Conservation (phyloP, 1,139 yeast genomes). For the Yamadazyma jaroonii region DNA sequence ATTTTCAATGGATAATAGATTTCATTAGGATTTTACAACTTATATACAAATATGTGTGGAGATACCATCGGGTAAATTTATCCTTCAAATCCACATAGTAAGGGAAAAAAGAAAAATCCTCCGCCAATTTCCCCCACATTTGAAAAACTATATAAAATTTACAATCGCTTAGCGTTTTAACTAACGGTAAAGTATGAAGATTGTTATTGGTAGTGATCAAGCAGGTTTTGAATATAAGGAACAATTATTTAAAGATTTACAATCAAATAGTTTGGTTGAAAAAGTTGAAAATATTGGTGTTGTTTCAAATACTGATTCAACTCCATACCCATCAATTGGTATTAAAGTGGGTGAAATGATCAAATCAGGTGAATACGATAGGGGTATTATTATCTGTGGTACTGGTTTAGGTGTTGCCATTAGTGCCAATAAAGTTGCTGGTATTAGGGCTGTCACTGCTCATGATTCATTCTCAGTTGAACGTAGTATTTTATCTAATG, state of each 20-base stretch:
- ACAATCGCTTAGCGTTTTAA: too few relatives aligned
- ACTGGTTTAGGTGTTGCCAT: constrained; percentile 49
- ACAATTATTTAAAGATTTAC: constrained; percentile 32
- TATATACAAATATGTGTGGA: constrained; percentile 1
- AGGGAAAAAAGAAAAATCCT: neutral
- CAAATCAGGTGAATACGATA: constrained; percentile 35
- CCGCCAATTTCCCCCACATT: neutral
- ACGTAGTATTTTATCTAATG: constrained; percentile 39
- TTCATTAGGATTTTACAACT: neutral
- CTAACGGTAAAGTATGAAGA: constrained; percentile 13
- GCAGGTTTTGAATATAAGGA: constrained; percentile 46
- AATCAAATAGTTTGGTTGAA: constrained; percentile 25
- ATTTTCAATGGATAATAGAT: constrained; percentile 3
- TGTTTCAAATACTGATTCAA: constrained; percentile 19
- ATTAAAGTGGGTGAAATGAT: constrained; percentile 41
- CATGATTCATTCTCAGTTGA: constrained; percentile 48
- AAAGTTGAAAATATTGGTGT: constrained; percentile 41
- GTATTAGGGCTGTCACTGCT: constrained; percentile 49
- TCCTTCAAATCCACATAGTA: too few relatives aligned
- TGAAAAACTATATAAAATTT: too few relatives aligned
- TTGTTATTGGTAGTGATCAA: constrained; percentile 42
- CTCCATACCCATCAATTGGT: constrained; percentile 43
- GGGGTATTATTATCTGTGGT: constrained; percentile 45
- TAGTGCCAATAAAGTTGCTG: constrained; percentile 44
- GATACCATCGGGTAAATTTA: constrained; percentile 1